Conservation (phyloP, 139 green algal species). For the Chlorokybus atmophyticus region DNA sequence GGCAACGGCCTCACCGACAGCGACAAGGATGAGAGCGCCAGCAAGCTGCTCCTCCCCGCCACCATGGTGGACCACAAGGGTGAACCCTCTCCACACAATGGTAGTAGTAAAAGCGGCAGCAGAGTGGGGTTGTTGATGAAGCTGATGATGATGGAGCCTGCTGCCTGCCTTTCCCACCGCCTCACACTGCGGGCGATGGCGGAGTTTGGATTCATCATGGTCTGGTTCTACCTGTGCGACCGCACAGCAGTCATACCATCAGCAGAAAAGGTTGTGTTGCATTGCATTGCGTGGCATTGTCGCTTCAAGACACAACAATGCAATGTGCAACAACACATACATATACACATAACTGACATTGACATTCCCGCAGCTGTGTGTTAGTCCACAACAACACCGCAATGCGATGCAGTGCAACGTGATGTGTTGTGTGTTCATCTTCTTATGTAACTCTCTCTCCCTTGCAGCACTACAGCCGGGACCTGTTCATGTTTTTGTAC, state of each 20-base stretch:
- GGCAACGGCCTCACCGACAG: not conserved
- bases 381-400: not conserved
- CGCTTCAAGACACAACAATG: not conserved
- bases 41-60: not conserved
- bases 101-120: too few relatives aligned
- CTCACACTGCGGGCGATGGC: not conserved
- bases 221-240: conserved; percentile 77
- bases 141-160: not conserved
- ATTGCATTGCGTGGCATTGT: not conserved
- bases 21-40: not conserved
- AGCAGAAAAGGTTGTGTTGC: not conserved
- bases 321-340: not conserved
- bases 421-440: not conserved
- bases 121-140: too few relatives aligned
- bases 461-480: conserved; percentile 48
- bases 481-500: conserved; percentile 77
- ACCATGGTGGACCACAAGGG: too few relatives aligned
- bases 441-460: not conserved
- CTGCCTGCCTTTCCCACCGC: not conserved
- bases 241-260: conserved; percentile 35
- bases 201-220: conserved; percentile 70
- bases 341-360: not conserved
- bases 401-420: not conserved
- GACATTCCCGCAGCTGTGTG: not conserved
- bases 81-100: too few relatives aligned